phyloP scores from a whole-genome alignment of 257 asterid genomes.

The Solanum paucissectum region DNA sequence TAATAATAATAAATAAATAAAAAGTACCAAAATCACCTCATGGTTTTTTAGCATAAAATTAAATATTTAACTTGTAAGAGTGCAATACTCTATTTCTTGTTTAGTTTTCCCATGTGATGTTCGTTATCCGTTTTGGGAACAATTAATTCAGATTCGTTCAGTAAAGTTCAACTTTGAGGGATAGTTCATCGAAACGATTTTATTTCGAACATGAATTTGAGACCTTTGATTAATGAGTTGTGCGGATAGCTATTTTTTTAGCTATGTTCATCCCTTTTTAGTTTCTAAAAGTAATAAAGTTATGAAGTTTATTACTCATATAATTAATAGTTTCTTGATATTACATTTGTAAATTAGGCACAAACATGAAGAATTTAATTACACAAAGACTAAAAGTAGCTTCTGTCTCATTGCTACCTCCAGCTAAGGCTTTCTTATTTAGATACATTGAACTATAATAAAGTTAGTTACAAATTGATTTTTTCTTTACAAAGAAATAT shows the following conservation, averaged over 20 bases:
- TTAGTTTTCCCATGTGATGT: rapidly evolving
- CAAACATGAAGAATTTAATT: not conserved
- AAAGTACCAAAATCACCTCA: not conserved
- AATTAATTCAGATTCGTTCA: not conserved
- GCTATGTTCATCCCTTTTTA: not conserved
- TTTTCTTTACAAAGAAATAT: not conserved
- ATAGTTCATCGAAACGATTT: not conserved
- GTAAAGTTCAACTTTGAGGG: not conserved
- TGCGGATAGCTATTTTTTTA: not conserved
- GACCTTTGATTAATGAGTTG: not conserved
- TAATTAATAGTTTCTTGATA: not conserved
- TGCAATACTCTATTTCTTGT: not conserved
- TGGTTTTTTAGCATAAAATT: not conserved
- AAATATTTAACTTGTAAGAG: not conserved
- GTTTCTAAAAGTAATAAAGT: not conserved
- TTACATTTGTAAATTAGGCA: not conserved
- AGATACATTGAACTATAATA: not conserved
- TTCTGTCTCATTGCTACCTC: not conserved
- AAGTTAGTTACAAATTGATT: not conserved
- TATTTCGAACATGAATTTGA: not conserved
- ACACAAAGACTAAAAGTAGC: not conserved
- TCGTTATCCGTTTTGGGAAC: not conserved
- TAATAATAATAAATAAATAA: not conserved
- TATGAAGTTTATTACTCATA: not conserved
- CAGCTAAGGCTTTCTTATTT: not conserved